phyloP scores from a whole-genome alignment of 139 green algal species.

The Closterium sp. region DNA sequence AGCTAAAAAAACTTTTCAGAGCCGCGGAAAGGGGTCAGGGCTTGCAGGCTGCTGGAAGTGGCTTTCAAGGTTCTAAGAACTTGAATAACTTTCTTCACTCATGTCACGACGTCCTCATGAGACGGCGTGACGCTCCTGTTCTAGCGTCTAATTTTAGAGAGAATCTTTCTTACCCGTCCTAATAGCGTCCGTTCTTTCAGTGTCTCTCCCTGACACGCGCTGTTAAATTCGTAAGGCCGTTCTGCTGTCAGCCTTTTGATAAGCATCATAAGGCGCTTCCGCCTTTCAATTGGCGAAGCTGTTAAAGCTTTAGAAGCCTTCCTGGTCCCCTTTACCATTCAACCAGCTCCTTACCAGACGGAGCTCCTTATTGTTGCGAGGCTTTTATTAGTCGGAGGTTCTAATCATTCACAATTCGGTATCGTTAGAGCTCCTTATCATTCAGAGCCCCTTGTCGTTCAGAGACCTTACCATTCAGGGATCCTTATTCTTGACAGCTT shows the following conservation, averaged over 20 bases:
- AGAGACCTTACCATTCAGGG: neutral
- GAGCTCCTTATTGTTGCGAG: neutral
- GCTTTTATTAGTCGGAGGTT: neutral
- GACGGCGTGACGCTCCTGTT: neutral
- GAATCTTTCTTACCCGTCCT: too few relatives aligned
- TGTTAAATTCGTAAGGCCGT: too few relatives aligned
- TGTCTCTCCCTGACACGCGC: too few relatives aligned
- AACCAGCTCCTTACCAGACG: neutral
- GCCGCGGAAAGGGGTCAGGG: too few relatives aligned
- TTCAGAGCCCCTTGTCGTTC: neutral
- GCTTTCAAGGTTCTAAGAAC: neutral
- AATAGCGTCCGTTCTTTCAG: too few relatives aligned
- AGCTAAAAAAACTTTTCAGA: neutral
- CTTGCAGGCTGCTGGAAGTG: neutral
- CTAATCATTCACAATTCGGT: neutral
- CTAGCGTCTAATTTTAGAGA: neutral
- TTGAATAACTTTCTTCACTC: neutral
- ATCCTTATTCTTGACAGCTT: neutral
- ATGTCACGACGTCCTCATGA: too few relatives aligned
- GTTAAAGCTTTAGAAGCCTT: neutral
- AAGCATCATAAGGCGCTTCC: too few relatives aligned
- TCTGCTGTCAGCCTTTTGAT: neutral
- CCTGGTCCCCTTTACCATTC: neutral
- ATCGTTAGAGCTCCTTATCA: neutral
- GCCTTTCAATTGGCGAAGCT: too few relatives aligned